These are phyloP conservation scores for Aspergillus brasiliensis DNA, from an alignment of 2,329 filamentous ascomycete genomes.

Conservation along the genomic window DNA sequence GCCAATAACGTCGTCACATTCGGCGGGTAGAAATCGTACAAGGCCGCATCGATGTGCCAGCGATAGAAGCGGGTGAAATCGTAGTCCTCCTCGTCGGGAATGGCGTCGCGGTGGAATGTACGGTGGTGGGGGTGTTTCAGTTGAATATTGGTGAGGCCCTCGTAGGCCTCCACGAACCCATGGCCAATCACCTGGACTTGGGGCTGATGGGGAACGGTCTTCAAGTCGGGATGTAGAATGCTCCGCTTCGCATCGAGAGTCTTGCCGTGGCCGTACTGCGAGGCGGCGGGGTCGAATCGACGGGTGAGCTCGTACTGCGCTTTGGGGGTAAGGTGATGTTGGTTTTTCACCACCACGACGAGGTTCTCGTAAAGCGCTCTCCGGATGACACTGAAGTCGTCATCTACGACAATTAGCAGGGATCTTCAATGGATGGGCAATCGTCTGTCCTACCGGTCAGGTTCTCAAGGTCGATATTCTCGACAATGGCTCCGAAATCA, in stretches of 20 bases:
- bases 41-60: slow-evolving; percentile 79
- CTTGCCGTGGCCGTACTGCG: slow-evolving; percentile 74
- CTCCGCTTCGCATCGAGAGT: slow-evolving; percentile 66
- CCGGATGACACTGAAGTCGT: slow-evolving; percentile 65
- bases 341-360: slow-evolving; percentile 71
- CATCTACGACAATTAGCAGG: slow-evolving; percentile 51
- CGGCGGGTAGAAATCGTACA: slow-evolving; percentile 75
- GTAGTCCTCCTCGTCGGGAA: slow-evolving; percentile 64
- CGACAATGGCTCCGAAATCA: slow-evolving; percentile 64
- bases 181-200: slow-evolving; percentile 82
- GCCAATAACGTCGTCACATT: slow-evolving; percentile 72
- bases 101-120: slow-evolving; percentile 69
- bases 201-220: slow-evolving; percentile 77
- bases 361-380: slow-evolving; percentile 68
- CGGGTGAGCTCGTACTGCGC: slow-evolving; percentile 75
- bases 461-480: slow-evolving; percentile 62
- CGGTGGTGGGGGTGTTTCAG: slow-evolving; percentile 76
- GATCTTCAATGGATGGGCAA: background rate
- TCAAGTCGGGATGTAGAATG: slow-evolving; percentile 76
- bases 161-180: slow-evolving; percentile 68
- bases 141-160: slow-evolving; percentile 68
- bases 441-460: slow-evolving; percentile 56
- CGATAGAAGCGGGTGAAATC: slow-evolving; percentile 67
- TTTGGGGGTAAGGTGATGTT: slow-evolving; percentile 64
- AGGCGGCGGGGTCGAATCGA: slow-evolving; percentile 68